A percentile compares a stretch with the other conserved stretches of the same genome.
These are phyloP conservation scores for Sporisorium scitamineum DNA, from an alignment of 1,284 basidiomycete genomes.

Conservation along the genomic window DNA sequence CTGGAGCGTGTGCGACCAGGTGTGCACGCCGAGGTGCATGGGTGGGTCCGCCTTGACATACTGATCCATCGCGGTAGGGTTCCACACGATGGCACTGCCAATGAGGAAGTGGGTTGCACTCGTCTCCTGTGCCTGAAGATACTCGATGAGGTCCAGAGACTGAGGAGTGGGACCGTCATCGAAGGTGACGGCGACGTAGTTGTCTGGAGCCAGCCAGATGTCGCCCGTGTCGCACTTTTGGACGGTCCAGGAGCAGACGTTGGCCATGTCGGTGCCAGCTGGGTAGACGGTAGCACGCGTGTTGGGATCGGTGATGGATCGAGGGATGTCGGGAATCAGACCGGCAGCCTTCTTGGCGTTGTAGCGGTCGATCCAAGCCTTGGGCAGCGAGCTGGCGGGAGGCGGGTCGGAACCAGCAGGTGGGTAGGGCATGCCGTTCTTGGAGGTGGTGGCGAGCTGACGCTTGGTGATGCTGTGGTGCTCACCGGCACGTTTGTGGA, in stretches of 20 bases:
- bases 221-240: slow-evolving; percentile 60
- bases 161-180: slow-evolving; percentile 80
- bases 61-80: slow-evolving; percentile 74
- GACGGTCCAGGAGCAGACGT: slow-evolving; percentile 61
- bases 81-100: slow-evolving; percentile 77
- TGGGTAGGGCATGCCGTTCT: slow-evolving; percentile 60
- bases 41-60: slow-evolving; percentile 72
- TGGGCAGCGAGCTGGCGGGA: slow-evolving; percentile 47
- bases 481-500: slow-evolving; percentile 38
- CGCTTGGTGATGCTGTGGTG: slow-evolving; percentile 45
- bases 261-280: slow-evolving; percentile 48
- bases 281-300: slow-evolving; percentile 55
- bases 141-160: slow-evolving; percentile 72
- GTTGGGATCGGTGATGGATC: slow-evolving; percentile 69
- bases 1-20: slow-evolving; percentile 72
- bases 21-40: slow-evolving; percentile 76
- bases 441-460: slow-evolving; percentile 45
- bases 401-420: slow-evolving; percentile 51
- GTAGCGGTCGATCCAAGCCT: slow-evolving; percentile 78
- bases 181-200: slow-evolving; percentile 54
- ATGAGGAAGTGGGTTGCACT: slow-evolving; percentile 84
- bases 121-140: slow-evolving; percentile 75
- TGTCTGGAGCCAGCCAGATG: slow-evolving; percentile 59
- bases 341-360: slow-evolving; percentile 75
- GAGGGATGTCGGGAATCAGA: slow-evolving; percentile 79